Base-by-base conservation (phyloP, 257 asterid genomes). In the Forsythia suspensa region DNA sequence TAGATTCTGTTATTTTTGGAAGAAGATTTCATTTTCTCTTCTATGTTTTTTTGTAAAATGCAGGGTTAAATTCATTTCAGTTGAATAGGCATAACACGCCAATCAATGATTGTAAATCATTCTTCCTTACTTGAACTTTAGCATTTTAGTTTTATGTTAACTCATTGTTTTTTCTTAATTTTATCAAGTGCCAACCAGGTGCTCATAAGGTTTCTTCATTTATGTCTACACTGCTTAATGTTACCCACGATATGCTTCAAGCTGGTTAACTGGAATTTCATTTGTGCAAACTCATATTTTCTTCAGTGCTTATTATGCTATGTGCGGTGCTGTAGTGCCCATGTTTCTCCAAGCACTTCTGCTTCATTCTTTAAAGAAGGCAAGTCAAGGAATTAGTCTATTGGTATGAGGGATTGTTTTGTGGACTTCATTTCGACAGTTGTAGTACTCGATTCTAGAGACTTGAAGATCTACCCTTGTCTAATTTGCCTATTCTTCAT, bases 61-160 rank as follows among this genome's bases (percentile, higher is more conserved):
- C 21, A 9, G 59, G 61, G 38, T 41, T 63, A 38, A n/a, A 51
- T 71, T 18, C 67, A 76, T 75, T 52, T 69, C 73, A 63, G 42
- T 46, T 72, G 59, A 16, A 38, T 42, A 75, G 69, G 37, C 36
- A 65, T 59, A 46, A 29, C 39, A 63, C 6, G 13, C 36, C 38
- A 63, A 24, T 24, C 39, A 63, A 8, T 16, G 1, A 9, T 18
- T 63, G 59, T 41, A 67, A 72, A 72, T 65, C 38, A 42, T 79
- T 36, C 24, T 78, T 59, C 16, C 20, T 41, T 57, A 10, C 65
- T 79, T 74, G 51, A 40, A 40, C 70, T 79, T 24, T 11, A 21
- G 70, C 77, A 29, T 36, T 57, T 43, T 51, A 70, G 21, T 72
- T 73, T 72, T 72, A 13, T 79, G 41, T 72, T 44, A 71, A 42